Percentiles rank a stretch among this genome's conserved stretches.
Evolutionary conservation across 1,139 yeast genomes (phyloP).

Genomic region (Debaryomyces udenii): DNA sequence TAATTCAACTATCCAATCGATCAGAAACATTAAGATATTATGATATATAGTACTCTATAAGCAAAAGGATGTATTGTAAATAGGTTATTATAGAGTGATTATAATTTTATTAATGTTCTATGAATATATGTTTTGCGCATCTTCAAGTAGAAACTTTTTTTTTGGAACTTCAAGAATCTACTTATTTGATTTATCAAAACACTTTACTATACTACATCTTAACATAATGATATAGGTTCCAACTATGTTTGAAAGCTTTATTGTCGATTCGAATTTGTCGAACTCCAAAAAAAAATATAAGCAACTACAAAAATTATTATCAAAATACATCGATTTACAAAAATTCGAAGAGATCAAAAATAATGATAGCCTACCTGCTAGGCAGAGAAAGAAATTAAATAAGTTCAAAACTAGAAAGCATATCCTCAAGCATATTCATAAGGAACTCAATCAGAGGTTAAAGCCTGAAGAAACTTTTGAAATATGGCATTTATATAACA

Average conservation of each 20-base stretch:
- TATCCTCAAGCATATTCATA: slow-evolving; percentile 19
- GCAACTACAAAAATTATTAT: slow-evolving; percentile 19
- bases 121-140: slow-evolving; percentile 3
- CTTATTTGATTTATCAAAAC: neutral
- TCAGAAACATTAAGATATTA: slow-evolving; percentile 5
- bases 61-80: slow-evolving; percentile 12
- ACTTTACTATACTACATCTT: neutral
- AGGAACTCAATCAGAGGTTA: slow-evolving; percentile 18
- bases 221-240: slow-evolving; percentile 3
- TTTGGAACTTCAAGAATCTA: neutral
- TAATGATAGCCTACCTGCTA: slow-evolving; percentile 13
- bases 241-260: slow-evolving; percentile 26
- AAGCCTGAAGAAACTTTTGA: slow-evolving; percentile 44
- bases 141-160: slow-evolving; percentile 2
- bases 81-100: slow-evolving; percentile 12
- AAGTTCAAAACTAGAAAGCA: slow-evolving; percentile 18
- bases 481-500: slow-evolving; percentile 34
- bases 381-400: slow-evolving; percentile 16
- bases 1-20: slow-evolving; percentile 3
- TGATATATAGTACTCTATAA: slow-evolving; percentile 9
- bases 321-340: slow-evolving; percentile 24
- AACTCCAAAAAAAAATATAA: slow-evolving; percentile 18
- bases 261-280: slow-evolving; percentile 17
- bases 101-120: slow-evolving; percentile 3
- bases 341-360: slow-evolving; percentile 18